phyloP scores from a whole-genome alignment of 352 stramenopile genomes.

The Phytophthora megakarya region DNA sequence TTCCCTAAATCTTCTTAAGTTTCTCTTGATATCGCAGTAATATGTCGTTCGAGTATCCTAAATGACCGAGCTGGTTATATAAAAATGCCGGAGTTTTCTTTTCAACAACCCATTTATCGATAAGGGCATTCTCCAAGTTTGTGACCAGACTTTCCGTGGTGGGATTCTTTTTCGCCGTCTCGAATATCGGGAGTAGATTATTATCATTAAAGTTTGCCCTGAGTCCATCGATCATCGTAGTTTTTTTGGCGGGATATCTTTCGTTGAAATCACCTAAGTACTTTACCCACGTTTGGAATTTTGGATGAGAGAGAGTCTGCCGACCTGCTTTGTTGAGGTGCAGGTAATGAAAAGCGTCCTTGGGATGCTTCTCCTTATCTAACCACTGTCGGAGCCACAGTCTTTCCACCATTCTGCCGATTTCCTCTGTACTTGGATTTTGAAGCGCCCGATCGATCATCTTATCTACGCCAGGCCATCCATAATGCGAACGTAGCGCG shows the following conservation, averaged over 20 bases:
- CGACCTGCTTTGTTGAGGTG: not conserved
- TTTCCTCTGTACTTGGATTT: too few relatives aligned
- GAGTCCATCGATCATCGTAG: not conserved
- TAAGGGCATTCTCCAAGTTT: not conserved
- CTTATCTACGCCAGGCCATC: too few relatives aligned
- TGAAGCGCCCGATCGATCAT: too few relatives aligned
- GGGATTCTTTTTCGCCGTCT: not conserved
- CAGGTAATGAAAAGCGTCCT: not conserved
- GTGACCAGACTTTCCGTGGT: not conserved
- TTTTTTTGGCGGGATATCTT: not conserved
- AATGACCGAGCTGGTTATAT: too few relatives aligned
- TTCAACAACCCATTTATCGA: not conserved
- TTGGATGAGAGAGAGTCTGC: not conserved
- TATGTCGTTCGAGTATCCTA: too few relatives aligned
- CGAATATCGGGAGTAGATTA: not conserved
- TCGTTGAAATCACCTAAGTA: conserved; percentile 10
- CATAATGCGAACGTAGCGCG: too few relatives aligned
- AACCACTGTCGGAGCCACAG: too few relatives aligned
- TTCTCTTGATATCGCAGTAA: not conserved
- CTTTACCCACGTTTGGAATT: not conserved
- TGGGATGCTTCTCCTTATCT: not conserved
- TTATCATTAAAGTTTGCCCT: not conserved
- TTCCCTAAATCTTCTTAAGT: too few relatives aligned
- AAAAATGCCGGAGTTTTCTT: conserved; percentile 20
- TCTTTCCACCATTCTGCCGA: too few relatives aligned